Evolutionary conservation across 306 rosid genomes (phyloP).

Genomic region (Lotus japonicus): DNA sequence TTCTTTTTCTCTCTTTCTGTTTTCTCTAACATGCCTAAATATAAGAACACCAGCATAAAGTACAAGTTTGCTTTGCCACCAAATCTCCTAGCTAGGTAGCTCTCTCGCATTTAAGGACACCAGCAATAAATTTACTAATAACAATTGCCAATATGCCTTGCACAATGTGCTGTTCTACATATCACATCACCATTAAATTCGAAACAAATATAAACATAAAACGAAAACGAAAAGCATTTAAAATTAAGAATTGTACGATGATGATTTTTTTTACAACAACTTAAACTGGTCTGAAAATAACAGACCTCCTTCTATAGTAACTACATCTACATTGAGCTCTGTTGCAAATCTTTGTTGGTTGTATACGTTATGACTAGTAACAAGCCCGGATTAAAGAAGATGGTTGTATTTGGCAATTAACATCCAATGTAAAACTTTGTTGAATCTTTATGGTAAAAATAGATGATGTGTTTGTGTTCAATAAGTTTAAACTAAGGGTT

Average conservation of each 20-base stretch:
- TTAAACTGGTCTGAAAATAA: background rate
- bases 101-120: background rate
- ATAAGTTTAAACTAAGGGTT: background rate
- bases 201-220: background rate
- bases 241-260: background rate
- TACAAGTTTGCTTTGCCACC: background rate
- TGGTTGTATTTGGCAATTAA: too few relatives aligned
- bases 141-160: background rate
- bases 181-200: background rate
- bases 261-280: too few relatives aligned
- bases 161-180: background rate
- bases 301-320: background rate
- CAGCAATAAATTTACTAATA: background rate
- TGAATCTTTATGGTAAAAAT: background rate
- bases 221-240: background rate
- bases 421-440: background rate
- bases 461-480: background rate
- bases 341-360: too few relatives aligned
- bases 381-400: too few relatives aligned
- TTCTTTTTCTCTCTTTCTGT: too few relatives aligned
- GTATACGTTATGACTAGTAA: too few relatives aligned
- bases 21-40: too few relatives aligned
- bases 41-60: background rate
- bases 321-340: too few relatives aligned
- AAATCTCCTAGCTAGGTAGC: slow-evolving; percentile 1